Percentiles rank a stretch among this genome's conserved stretches.
These are phyloP conservation scores for Coelastrella sp. DNA, from an alignment of 139 green algal genomes.

Conservation along the genomic window DNA sequence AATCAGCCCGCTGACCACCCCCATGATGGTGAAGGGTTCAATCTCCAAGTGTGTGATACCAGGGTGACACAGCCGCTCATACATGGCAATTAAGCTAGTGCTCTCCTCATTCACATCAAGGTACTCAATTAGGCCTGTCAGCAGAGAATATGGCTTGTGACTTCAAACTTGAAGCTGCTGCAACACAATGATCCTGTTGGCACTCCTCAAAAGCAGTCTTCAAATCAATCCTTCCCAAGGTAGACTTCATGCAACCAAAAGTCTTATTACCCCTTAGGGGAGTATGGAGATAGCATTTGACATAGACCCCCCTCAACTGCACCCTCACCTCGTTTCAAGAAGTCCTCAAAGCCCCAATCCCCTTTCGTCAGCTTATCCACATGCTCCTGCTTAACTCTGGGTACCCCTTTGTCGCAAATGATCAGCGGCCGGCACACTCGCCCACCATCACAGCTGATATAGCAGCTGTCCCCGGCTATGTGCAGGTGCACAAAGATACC, in stretches of 20 bases:
- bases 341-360: constrained; percentile 85
- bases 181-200: too few species aligned
- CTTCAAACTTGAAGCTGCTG: too few species aligned
- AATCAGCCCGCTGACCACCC: constrained; percentile 97
- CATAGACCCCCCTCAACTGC: too few species aligned
- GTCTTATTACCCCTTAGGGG: too few species aligned
- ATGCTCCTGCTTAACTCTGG: constrained; percentile 86
- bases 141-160: too few species aligned
- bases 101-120: constrained; percentile 98
- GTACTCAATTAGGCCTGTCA: constrained; percentile 93
- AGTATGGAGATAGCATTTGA: too few species aligned
- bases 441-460: constrained; percentile 88
- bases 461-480: constrained; percentile 65
- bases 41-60: constrained; percentile 97
- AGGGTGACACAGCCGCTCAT: constrained; percentile 64
- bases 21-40: constrained; percentile 98
- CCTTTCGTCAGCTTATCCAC: constrained; percentile 64
- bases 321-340: constrained; percentile 78
- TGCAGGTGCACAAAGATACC: constrained; percentile 93
- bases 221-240: too few species aligned
- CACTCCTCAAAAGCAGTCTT: too few species aligned
- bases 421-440: constrained; percentile 98
- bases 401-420: constrained; percentile 93
- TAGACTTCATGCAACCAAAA: not conserved
- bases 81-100: constrained; percentile 89